Evolutionary conservation across 306 rosid species (phyloP), one percentile per base, ranked within the genome.

Genomic region (Benincasa hispida): DNA sequence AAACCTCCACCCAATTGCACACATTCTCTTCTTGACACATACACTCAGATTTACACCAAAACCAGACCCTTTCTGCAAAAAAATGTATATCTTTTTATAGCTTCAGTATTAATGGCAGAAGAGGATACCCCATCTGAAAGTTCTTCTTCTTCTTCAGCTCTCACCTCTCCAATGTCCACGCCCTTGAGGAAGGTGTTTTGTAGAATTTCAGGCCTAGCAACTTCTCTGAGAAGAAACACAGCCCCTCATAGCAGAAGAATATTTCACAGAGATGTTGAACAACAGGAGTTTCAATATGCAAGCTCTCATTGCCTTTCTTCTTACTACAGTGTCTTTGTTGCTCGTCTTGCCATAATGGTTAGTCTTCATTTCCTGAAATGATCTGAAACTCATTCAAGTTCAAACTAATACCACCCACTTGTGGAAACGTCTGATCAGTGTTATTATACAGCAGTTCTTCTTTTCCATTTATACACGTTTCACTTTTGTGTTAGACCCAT

Each of bases 331-430:
- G 99, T 95, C 69, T 95, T 95, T 77, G 97, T 92, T 14, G 99
- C 91, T 83, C 91, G 99, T 67, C 85, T 95, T 17, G 99, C 99
- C 28, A 95, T 95, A 84, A 95, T 95, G 99, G 99, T 92, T 63
- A 77, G 93, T 88, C 53, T 30, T 63, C 53, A 22, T 77, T 32
- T 37, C 13, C 27, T 5, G 10, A 41, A 67, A 66, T 66, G 53
- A n/a, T 21, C 53, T 39, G 32, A 66, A n/a, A 67, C 51, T 67
- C 18, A 67, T 67, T 67, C 74, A 39, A 67, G 51, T 22, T 67
- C 19, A 67, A 59, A 59, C 3, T 59, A 59, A 59, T 27, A 27
- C 18, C 66, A 37, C 53, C 73, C 73, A 21, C 32, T 66, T n/a
- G 27, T 63, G 25, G 19, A 35, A 66, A 18, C 12, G 34, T 34